Conservation (phyloP, 139 green algal species). For the Coccomyxa sp. region DNA sequence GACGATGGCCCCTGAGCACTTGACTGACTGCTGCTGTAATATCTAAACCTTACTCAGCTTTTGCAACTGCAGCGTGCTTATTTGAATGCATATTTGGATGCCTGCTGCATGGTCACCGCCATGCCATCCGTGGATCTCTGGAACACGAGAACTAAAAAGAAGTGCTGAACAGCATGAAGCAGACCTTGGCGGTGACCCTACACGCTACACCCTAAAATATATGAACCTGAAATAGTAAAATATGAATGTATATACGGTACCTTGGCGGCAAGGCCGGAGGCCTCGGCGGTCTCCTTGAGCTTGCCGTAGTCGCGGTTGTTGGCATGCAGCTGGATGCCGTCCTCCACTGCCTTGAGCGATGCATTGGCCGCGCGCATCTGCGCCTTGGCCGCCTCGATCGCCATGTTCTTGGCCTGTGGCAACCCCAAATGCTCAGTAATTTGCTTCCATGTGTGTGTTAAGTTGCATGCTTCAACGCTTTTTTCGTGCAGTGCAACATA, state of each 20-base stretch:
- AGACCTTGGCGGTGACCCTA: neutral
- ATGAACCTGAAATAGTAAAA: neutral
- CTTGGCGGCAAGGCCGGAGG: constrained; percentile 1
- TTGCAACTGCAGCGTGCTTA: too few species aligned
- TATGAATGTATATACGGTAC: neutral
- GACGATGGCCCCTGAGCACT: too few species aligned
- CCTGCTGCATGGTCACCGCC: too few species aligned
- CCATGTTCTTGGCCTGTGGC: neutral
- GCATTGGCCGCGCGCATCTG: neutral
- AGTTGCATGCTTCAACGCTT: neutral
- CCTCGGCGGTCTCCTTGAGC: constrained; percentile 6
- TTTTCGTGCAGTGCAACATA: neutral
- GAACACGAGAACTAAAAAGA: too few species aligned
- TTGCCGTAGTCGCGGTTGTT: constrained; percentile 1
- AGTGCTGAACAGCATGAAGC: neutral
- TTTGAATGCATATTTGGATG: too few species aligned
- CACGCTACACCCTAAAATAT: neutral
- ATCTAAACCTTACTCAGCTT: too few species aligned
- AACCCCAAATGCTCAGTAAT: neutral
- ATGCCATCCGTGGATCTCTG: too few species aligned
- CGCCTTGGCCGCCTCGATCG: neutral
- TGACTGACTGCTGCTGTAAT: too few species aligned
- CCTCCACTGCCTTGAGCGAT: neutral
- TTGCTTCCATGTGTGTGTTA: neutral
- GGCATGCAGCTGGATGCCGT: neutral